Conservation (phyloP, 495 filamentous ascomycete genomes). For the Penicillium simplicissimum region DNA sequence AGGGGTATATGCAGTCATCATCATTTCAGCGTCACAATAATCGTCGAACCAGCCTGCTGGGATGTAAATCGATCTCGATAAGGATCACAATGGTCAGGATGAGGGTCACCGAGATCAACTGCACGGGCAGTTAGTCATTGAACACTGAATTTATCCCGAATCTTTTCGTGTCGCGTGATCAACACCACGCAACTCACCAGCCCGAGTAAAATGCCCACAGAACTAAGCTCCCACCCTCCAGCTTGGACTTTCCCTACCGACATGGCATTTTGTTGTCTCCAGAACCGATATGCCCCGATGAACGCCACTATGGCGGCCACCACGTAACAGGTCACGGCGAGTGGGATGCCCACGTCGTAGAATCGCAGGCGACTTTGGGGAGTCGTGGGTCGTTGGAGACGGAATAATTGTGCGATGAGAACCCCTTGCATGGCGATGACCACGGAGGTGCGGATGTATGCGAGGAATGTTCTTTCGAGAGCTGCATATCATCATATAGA, state of each 20-base stretch:
- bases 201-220: slow-evolving; percentile 50
- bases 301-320: slow-evolving; percentile 57
- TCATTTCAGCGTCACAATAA: slow-evolving; percentile 2
- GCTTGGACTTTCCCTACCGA: slow-evolving; percentile 62
- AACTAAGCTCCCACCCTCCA: slow-evolving; percentile 69
- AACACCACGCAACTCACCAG: slow-evolving; percentile 45
- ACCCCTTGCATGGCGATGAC: slow-evolving; percentile 67
- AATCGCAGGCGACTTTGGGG: slow-evolving; percentile 50
- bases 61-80: slow-evolving; percentile 23
- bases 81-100: slow-evolving; percentile 33
- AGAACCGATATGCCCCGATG: slow-evolving; percentile 66
- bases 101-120: slow-evolving; percentile 35
- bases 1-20: not conserved
- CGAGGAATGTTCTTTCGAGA: slow-evolving; percentile 76
- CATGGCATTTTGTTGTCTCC: slow-evolving; percentile 68
- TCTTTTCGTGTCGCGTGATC: too few species aligned
- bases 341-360: slow-evolving; percentile 63
- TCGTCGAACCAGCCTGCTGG: slow-evolving; percentile 9
- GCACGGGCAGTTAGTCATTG: not conserved
- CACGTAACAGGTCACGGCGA: slow-evolving; percentile 58
- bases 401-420: slow-evolving; percentile 67
- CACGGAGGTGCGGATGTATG: slow-evolving; percentile 72
- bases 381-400: slow-evolving; percentile 56
- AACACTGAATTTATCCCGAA: not conserved
- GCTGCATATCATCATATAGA: slow-evolving; percentile 47